Evolutionary conservation across 306 rosid genomes (phyloP), one percentile per base, ranked within the genome.

Genomic region (Astragalus membranaceus): DNA sequence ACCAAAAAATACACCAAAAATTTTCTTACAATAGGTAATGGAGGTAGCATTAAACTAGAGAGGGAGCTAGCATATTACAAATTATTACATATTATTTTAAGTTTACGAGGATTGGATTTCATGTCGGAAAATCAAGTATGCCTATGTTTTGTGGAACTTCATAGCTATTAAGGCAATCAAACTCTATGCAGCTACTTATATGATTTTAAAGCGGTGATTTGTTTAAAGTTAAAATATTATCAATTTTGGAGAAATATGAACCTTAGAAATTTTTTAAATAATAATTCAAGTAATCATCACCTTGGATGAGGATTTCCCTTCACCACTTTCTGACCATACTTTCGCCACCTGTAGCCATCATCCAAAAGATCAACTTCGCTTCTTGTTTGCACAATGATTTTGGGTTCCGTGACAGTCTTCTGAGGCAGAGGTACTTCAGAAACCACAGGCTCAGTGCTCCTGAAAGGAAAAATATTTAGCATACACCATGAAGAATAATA

Each of bases 231-330:
- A 41, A 67, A 39, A 64, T 15, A 58, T 7, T 41, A 32, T 64
- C 37, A 43, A 42, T 5, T 48, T 14, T 14, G 43, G 37, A 64
- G 51, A 64, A 51, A 54, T 17, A 52, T 10, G 16, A 47, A 49
- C 53, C 47, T 55, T 58, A 30, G 50, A 78, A 12, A 43, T 62
- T 39, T 44, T 10, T 4, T 58, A 56, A 80, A 63, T 59, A 68
- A 65, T 33, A 39, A 56, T 69, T 17, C 16, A 72, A 70, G 62
- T 50, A n/a, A 35, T 54, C n/a, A 30, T 57, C 78, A 95, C 99
- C 99, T 95, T 30, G 99, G 99, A 78, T 95, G 88, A 82, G 97
- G 96, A 74, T 95, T 95, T 74, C 99, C 99, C 80, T 95, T 95
- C 37, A 95, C 99, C 72, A 95, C 94, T 82, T 95, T 95, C 75